Evolutionary conservation across 2,329 filamentous ascomycete genomes (phyloP).

Genomic region (Pseudogymnoascus sp.): DNA sequence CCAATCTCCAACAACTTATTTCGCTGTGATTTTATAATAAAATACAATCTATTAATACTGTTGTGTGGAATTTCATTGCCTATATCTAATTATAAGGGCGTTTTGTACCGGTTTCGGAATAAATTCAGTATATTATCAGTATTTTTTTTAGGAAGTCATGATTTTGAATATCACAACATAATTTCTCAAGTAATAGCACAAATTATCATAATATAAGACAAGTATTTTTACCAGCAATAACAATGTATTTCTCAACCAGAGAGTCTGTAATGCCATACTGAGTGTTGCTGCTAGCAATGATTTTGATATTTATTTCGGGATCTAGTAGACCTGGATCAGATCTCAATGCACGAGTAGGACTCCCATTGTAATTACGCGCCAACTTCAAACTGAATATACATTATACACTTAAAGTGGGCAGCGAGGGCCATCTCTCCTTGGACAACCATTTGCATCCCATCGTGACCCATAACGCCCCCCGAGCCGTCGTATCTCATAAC

Average conservation of each 20-base stretch:
- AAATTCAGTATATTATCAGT: background rate
- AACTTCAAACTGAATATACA: slow-evolving; percentile 4
- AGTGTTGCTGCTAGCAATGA: background rate
- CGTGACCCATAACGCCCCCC: background rate
- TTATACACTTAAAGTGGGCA: background rate
- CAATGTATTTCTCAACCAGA: background rate
- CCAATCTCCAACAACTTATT: background rate
- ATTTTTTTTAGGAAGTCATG: background rate
- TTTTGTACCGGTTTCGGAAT: background rate
- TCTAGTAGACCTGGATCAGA: background rate
- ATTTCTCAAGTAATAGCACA: background rate
- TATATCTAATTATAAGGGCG: background rate
- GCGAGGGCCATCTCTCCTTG: background rate
- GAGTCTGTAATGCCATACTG: background rate
- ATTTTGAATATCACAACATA: background rate
- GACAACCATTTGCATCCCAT: background rate
- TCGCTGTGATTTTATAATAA: background rate
- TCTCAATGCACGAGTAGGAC: background rate
- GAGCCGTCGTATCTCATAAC: slow-evolving; percentile 6
- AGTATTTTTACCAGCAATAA: background rate
- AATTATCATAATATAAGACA: background rate
- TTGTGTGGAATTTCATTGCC: background rate
- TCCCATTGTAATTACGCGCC: background rate
- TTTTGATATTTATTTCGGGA: background rate
- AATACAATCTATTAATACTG: background rate